phyloP scores from a whole-genome alignment of 2,329 filamentous ascomycete genomes.

The Aureobasidium pullulans region DNA sequence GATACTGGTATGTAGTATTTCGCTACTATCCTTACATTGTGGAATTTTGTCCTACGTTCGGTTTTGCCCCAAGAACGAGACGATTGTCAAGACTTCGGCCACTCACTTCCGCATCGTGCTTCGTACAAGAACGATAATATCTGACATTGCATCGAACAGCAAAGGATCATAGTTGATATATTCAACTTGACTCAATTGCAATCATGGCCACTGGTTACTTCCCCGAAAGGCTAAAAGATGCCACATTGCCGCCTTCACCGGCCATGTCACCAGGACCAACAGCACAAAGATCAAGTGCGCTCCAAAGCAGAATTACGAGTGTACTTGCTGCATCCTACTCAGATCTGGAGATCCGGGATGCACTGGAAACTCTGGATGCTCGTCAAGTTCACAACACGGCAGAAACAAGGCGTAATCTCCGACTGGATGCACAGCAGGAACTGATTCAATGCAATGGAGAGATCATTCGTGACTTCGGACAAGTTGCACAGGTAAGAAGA shows the following conservation, averaged over 20 bases:
- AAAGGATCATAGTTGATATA: neutral
- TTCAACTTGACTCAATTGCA: neutral
- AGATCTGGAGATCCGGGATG: conserved; percentile 83
- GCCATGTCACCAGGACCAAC: conserved; percentile 6
- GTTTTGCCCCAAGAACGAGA: neutral
- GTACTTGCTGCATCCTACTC: conserved; percentile 89
- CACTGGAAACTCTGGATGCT: conserved; percentile 68
- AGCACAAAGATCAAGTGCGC: conserved; percentile 48
- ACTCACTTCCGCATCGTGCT: neutral
- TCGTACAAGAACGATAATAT: neutral
- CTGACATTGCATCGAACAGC: neutral
- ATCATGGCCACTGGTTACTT: conserved; percentile 11
- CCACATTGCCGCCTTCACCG: neutral
- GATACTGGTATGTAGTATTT: neutral
- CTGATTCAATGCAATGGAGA: conserved; percentile 88
- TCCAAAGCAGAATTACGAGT: conserved; percentile 73
- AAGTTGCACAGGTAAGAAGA: conserved; percentile 66
- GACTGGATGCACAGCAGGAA: conserved; percentile 80
- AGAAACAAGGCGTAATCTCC: conserved; percentile 69
- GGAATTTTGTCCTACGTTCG: neutral
- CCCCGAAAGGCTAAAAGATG: conserved; percentile 6
- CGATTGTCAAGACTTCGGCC: neutral
- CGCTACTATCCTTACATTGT: neutral
- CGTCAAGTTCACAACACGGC: conserved; percentile 65
- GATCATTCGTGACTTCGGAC: conserved; percentile 80